These are phyloP conservation scores for Castanospermum australe DNA, from an alignment of 306 rosid species.

Conservation along the genomic window DNA sequence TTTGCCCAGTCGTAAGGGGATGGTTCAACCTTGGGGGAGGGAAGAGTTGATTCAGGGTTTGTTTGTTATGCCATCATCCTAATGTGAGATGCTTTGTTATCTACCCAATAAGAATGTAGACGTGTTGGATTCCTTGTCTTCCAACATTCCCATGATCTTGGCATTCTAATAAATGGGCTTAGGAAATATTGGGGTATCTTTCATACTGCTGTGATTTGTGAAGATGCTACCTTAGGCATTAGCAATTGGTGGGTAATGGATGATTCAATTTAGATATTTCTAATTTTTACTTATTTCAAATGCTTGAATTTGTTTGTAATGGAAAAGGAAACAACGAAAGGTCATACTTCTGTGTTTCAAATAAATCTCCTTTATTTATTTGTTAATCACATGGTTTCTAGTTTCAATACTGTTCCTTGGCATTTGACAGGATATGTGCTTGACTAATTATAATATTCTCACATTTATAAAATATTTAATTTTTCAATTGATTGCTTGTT, in stretches of 20 bases:
- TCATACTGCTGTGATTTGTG: too few relatives aligned
- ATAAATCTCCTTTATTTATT: neutral
- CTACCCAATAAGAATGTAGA: too few relatives aligned
- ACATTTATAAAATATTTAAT: neutral
- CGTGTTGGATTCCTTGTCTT: too few relatives aligned
- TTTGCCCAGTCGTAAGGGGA: too few relatives aligned
- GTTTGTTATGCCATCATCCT: too few relatives aligned
- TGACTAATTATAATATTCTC: neutral
- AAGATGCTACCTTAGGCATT: neutral
- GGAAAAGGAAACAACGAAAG: neutral
- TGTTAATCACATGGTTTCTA: neutral
- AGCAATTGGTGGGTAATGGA: neutral
- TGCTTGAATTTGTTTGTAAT: neutral
- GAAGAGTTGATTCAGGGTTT: neutral
- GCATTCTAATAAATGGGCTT: too few relatives aligned
- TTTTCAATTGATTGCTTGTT: neutral
- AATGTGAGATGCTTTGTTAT: too few relatives aligned
- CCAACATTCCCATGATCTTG: too few relatives aligned
- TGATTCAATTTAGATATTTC: neutral
- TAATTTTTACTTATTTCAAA: neutral
- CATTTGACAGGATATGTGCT: neutral
- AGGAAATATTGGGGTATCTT: too few relatives aligned
- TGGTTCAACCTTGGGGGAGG: neutral
- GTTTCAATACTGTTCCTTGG: neutral
- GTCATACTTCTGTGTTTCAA: neutral